These are phyloP conservation scores for Nematocida displodere DNA, from an alignment of 371 early-diverging fungal species.

Conservation along the genomic window DNA sequence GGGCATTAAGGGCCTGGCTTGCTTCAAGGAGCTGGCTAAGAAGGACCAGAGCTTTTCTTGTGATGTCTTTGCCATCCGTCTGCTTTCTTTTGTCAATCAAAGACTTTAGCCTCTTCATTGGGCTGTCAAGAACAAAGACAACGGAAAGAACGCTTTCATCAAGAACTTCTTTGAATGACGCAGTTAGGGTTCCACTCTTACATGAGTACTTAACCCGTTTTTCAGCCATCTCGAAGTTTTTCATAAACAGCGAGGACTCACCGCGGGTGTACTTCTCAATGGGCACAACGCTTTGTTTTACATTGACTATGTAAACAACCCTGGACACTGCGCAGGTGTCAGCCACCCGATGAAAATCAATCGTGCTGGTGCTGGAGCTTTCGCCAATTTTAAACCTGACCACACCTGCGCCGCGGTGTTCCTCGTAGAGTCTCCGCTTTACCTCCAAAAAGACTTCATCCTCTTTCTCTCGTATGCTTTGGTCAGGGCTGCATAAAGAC, in stretches of 20 bases:
- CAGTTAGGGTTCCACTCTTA: neutral
- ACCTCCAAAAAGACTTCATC: neutral
- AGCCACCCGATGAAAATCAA: no score
- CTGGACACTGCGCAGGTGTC: no score
- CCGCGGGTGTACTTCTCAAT: slow-evolving; percentile 30
- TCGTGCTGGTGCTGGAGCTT: no score
- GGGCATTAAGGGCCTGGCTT: neutral
- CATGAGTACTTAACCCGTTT: slow-evolving; percentile 18
- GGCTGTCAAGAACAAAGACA: neutral
- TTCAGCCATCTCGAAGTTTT: neutral
- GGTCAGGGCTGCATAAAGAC: neutral
- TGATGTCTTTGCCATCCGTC: neutral
- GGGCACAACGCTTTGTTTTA: neutral
- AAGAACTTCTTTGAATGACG: neutral
- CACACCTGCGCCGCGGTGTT: no score
- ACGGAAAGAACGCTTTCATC: neutral
- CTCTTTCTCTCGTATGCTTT: slow-evolving; percentile 26
- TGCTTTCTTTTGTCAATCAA: neutral
- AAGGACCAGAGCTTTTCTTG: no score
- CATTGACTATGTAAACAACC: slow-evolving; percentile 19
- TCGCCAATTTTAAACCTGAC: no score
- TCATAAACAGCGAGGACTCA: neutral
- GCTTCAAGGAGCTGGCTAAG: neutral
- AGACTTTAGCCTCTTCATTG: neutral
- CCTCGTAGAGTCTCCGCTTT: neutral